Evolutionary conservation across 2,329 filamentous ascomycete genomes (phyloP).

Genomic region (Fusarium austroafricanum): DNA sequence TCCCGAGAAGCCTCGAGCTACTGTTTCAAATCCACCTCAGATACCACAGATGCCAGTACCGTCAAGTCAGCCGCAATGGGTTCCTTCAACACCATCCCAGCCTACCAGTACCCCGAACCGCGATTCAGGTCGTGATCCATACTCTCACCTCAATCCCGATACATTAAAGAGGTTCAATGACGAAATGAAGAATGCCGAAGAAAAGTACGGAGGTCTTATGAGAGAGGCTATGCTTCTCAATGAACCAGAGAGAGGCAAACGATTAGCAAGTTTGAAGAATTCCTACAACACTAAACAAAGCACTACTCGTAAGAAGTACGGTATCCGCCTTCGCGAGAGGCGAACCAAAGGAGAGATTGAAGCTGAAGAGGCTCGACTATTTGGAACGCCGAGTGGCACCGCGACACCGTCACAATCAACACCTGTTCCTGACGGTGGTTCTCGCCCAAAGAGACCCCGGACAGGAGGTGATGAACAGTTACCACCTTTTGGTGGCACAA

Average conservation of each 20-base stretch:
- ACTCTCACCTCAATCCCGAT: constrained; percentile 56
- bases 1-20: neutral
- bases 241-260: constrained; percentile 50
- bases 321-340: constrained; percentile 64
- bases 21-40: neutral
- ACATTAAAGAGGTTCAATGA: constrained; percentile 42
- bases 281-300: constrained; percentile 67
- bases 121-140: constrained; percentile 57
- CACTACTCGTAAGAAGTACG: constrained; percentile 67
- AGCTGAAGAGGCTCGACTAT: constrained; percentile 55
- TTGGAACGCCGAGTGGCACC: constrained; percentile 33
- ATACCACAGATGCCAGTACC: neutral
- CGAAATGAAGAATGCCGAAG: constrained; percentile 48
- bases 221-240: constrained; percentile 54
- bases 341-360: constrained; percentile 61
- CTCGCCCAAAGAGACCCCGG: constrained; percentile 45
- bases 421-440: constrained; percentile 10
- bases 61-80: constrained; percentile 1
- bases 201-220: constrained; percentile 56
- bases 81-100: neutral
- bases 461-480: constrained; percentile 19
- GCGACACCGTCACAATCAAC: constrained; percentile 16
- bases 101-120: constrained; percentile 33
- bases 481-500: neutral
- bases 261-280: constrained; percentile 60